Percentiles rank a stretch among this genome's conserved stretches.
These are phyloP conservation scores for Furcasterigmium sp. DNA, from an alignment of 2,329 filamentous ascomycete species.

Conservation along the genomic window DNA sequence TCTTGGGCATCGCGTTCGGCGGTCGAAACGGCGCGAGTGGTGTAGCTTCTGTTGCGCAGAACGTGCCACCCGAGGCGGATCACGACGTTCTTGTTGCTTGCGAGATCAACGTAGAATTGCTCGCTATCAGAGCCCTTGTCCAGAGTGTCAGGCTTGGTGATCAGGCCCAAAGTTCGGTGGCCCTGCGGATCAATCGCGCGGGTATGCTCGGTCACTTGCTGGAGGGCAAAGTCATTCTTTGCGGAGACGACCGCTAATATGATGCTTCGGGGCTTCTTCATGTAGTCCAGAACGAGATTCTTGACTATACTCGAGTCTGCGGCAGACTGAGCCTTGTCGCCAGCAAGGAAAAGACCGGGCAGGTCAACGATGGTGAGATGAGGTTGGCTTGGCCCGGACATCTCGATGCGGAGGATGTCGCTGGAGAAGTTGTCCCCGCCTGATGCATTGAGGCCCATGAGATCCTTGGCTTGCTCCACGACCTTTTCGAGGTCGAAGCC, in stretches of 20 bases:
- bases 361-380: conserved; percentile 43
- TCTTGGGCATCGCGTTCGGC: conserved; percentile 33
- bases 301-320: conserved; percentile 25
- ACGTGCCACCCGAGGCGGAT: conserved; percentile 50
- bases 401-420: conserved; percentile 19
- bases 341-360: conserved; percentile 34
- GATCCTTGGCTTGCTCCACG: conserved; percentile 8
- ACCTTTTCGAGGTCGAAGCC: conserved; percentile 1
- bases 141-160: conserved; percentile 50
- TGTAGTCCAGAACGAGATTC: conserved; percentile 32
- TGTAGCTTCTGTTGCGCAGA: conserved; percentile 32
- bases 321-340: conserved; percentile 25
- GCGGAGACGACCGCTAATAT: conserved; percentile 39
- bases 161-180: conserved; percentile 46
- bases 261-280: conserved; percentile 33
- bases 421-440: conserved; percentile 8
- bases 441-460: conserved; percentile 5
- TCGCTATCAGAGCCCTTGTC: conserved; percentile 32
- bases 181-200: conserved; percentile 17
- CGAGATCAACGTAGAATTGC: conserved; percentile 31
- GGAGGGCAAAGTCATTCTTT: conserved; percentile 30
- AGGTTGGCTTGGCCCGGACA: conserved; percentile 13
- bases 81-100: conserved; percentile 37
- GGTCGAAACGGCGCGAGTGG: conserved; percentile 21
- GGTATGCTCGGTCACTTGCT: conserved; percentile 14